These are phyloP conservation scores for Calonectria leucothoes DNA, from an alignment of 2,329 filamentous ascomycete genomes.

Conservation along the genomic window DNA sequence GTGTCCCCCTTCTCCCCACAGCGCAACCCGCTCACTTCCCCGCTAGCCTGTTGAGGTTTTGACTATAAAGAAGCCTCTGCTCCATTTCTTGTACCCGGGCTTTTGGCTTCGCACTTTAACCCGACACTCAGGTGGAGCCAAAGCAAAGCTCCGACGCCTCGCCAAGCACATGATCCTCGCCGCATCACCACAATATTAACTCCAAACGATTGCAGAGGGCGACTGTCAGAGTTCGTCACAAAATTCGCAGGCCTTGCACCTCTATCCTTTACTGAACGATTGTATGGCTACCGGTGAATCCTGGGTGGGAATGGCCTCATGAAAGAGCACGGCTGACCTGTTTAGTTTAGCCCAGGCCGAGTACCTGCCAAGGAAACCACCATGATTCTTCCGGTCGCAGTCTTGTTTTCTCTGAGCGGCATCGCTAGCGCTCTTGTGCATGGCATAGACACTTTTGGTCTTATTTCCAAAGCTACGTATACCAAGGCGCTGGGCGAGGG, in stretches of 20 bases:
- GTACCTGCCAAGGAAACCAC: neutral
- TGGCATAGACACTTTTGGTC: neutral
- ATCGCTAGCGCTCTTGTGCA: neutral
- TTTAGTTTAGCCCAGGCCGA: neutral
- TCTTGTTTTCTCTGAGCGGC: neutral
- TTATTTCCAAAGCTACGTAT: neutral
- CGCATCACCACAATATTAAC: neutral
- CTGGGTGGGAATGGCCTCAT: neutral
- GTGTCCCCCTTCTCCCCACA: neutral
- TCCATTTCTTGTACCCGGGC: neutral
- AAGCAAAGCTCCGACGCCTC: neutral
- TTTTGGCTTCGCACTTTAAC: neutral
- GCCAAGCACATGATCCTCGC: neutral
- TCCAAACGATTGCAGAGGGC: neutral
- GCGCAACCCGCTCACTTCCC: no score
- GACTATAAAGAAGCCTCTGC: neutral
- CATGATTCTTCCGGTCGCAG: neutral
- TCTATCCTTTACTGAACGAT: neutral
- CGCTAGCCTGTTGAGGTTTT: neutral
- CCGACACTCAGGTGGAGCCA: neutral
- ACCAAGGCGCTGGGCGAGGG: neutral
- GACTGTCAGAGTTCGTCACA: neutral
- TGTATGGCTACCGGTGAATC: neutral
- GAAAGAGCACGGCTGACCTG: neutral
- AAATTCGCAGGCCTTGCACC: neutral